phyloP scores from a whole-genome alignment of 805 yeast genomes.

The Lipomyces anomalus region DNA sequence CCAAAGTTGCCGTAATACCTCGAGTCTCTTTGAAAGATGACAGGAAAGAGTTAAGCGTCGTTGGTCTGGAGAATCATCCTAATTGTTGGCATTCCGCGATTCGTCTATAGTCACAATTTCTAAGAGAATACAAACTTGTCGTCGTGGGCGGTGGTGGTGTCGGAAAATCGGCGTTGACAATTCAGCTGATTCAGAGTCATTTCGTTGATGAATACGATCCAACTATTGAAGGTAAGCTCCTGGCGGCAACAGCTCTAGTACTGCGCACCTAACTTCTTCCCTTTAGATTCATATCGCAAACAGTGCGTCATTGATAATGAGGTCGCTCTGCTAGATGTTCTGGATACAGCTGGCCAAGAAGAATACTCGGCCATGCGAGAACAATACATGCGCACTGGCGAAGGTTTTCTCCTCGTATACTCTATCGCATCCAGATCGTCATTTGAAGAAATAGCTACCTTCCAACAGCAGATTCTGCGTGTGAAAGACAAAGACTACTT shows the following conservation, averaged over 20 bases:
- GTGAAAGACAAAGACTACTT: constrained; percentile 72
- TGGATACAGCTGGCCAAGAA: constrained; percentile 96
- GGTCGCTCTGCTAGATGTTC: constrained; percentile 72
- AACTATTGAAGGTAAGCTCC: constrained; percentile 60
- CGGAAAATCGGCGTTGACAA: constrained; percentile 94
- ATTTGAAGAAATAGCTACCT: constrained; percentile 75
- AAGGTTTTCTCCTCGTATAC: constrained; percentile 84
- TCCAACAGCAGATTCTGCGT: constrained; percentile 70
- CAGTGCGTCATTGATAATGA: constrained; percentile 78
- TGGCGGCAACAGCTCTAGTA: constrained; percentile 28
- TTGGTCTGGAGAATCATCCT: too few relatives aligned
- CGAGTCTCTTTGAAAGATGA: not conserved
- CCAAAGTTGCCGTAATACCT: not conserved
- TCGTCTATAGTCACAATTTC: constrained; percentile 32
- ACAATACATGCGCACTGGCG: constrained; percentile 61
- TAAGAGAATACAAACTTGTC: constrained; percentile 76
- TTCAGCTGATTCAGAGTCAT: constrained; percentile 88
- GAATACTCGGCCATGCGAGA: constrained; percentile 69
- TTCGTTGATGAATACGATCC: constrained; percentile 98
- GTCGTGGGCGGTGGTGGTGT: constrained; percentile 99
- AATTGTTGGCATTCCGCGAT: too few relatives aligned
- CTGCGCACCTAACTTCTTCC: constrained; percentile 45
- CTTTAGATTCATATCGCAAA: constrained; percentile 52
- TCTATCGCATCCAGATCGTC: constrained; percentile 80
- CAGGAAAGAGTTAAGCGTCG: not conserved